A percentile compares a stretch with the other conserved stretches of the same genome.
Conservation (phyloP, 305 asterid species). For the Fraxinus sp. region DNA sequence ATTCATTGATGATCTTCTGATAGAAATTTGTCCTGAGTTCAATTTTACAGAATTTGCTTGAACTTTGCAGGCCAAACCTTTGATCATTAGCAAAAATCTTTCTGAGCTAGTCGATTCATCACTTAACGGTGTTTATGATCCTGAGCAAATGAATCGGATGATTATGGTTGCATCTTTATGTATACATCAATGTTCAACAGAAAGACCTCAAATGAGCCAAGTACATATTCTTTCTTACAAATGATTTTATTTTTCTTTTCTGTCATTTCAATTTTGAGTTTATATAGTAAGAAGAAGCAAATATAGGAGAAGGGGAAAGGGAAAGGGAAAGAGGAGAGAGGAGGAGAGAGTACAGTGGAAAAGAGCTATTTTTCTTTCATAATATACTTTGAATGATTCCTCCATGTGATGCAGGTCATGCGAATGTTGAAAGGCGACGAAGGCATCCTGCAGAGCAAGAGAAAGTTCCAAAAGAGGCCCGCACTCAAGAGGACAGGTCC, state of each 20-base stretch:
- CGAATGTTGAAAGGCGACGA: slow-evolving; percentile 76
- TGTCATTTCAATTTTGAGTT: not conserved
- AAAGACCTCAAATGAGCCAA: slow-evolving; percentile 89
- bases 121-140: slow-evolving; percentile 51
- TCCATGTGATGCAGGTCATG: slow-evolving; percentile 45
- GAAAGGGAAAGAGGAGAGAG: not conserved
- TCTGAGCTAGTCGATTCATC: slow-evolving; percentile 73
- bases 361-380: too few relatives aligned
- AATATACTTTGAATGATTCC: not conserved
- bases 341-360: not conserved
- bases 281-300: not conserved
- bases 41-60: slow-evolving; percentile 9
- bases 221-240: slow-evolving; percentile 32
- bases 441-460: slow-evolving; percentile 51
- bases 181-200: slow-evolving; percentile 62
- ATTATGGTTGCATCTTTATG: slow-evolving; percentile 72
- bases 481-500: slow-evolving; percentile 60
- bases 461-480: slow-evolving; percentile 73
- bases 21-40: not conserved
- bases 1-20: not conserved
- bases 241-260: not conserved
- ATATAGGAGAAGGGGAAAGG: not conserved
- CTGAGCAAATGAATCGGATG: slow-evolving; percentile 64
- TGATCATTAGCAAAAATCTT: slow-evolving; percentile 44
- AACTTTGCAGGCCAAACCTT: slow-evolving; percentile 79